These are phyloP conservation scores for Eragrostis nindensis DNA, from an alignment of 176 grass and related monocot genomes.

Conservation along the genomic window DNA sequence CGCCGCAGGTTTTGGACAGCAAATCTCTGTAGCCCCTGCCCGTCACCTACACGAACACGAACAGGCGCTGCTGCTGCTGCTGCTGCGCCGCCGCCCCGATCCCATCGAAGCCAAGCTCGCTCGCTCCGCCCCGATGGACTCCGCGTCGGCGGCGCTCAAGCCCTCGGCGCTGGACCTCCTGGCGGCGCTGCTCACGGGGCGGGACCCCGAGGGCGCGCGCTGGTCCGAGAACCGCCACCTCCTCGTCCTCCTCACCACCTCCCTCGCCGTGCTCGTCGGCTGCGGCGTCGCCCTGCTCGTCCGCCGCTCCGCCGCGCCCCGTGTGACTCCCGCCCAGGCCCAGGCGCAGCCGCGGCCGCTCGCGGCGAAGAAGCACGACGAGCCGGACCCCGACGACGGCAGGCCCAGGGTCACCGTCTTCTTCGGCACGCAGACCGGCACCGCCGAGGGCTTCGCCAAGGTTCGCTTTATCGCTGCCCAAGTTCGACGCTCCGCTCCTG, in stretches of 20 bases:
- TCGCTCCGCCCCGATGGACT: conserved; percentile 37
- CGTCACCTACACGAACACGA: neutral
- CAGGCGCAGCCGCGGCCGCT: neutral
- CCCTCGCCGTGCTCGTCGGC: conserved; percentile 75
- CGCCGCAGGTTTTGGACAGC: neutral
- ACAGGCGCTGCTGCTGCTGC: neutral
- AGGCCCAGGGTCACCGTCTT: conserved; percentile 72
- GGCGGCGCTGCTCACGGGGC: conserved; percentile 70
- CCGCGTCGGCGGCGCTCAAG: conserved; percentile 36
- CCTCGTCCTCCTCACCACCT: conserved; percentile 62
- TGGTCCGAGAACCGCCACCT: conserved; percentile 50
- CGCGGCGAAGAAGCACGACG: conserved; percentile 13
- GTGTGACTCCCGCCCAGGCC: conserved; percentile 1
- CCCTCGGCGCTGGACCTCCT: conserved; percentile 77
- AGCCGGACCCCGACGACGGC: conserved; percentile 65
- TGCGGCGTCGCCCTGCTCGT: conserved; percentile 74
- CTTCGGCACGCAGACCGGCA: conserved; percentile 96
- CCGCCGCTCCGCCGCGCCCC: conserved; percentile 42
- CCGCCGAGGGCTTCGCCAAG: conserved; percentile 96
- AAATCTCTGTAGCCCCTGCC: neutral
- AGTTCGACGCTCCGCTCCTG: neutral
- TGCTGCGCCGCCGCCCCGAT: conserved; percentile 32
- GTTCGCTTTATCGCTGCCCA: neutral
- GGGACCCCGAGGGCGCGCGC: conserved; percentile 5
- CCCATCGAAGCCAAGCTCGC: conserved; percentile 34